Percentiles rank a stretch among this genome's conserved stretches.
Evolutionary conservation across 2,329 filamentous ascomycete species (phyloP).

Genomic region (Fusarium dimerum): DNA sequence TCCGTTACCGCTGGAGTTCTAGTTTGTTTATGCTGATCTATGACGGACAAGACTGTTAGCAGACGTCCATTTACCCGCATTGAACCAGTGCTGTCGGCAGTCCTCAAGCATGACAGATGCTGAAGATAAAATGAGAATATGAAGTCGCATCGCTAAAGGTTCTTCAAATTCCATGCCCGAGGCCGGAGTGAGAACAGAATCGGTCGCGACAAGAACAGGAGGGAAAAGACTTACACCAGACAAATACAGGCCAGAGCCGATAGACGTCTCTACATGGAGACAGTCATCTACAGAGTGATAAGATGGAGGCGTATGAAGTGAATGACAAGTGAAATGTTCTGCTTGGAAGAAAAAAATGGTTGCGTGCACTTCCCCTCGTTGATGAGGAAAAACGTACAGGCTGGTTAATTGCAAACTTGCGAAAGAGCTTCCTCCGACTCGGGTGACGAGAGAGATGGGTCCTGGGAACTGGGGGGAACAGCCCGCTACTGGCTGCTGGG

Average conservation of each 20-base stretch:
- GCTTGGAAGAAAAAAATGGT: constrained; percentile 14
- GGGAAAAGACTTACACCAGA: constrained; percentile 37
- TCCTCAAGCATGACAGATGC: neutral
- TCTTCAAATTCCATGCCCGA: constrained; percentile 1
- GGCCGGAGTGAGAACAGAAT: constrained; percentile 27
- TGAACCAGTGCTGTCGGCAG: neutral
- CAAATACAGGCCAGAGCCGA: constrained; percentile 34
- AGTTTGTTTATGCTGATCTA: constrained; percentile 47
- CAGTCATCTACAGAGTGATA: constrained; percentile 19
- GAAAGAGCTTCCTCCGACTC: constrained; percentile 36
- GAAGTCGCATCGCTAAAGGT: constrained; percentile 7
- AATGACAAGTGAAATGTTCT: constrained; percentile 4
- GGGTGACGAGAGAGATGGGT: constrained; percentile 39
- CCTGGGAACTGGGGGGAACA: constrained; percentile 11
- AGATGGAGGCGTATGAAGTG: constrained; percentile 14
- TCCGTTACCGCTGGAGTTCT: constrained; percentile 43
- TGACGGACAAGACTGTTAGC: constrained; percentile 14
- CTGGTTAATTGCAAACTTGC: constrained; percentile 36
- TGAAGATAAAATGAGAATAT: neutral
- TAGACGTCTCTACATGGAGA: constrained; percentile 41
- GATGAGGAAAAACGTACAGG: constrained; percentile 21
- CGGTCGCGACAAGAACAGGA: constrained; percentile 28
- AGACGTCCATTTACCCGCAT: neutral
- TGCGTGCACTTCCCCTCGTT: constrained; percentile 17
- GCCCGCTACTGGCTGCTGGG: constrained; percentile 21